Base-by-base conservation (phyloP, 495 filamentous ascomycete species). In the Talaromyces thailandensis region DNA sequence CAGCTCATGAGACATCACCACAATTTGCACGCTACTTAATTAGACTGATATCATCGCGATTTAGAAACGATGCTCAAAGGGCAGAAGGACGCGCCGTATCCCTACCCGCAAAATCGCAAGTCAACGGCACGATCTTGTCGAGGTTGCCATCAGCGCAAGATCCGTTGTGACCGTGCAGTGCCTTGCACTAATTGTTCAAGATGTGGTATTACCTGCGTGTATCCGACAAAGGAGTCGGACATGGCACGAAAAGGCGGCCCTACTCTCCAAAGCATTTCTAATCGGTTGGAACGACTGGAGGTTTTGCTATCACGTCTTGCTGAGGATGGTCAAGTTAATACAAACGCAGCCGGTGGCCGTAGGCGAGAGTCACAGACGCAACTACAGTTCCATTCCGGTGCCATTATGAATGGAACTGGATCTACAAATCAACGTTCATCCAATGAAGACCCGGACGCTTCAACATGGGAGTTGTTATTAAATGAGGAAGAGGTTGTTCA, bases 101-200 rank as follows among this genome's bases (percentile, higher is more conserved):
- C 57, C 21, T 37, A 23, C 21, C 9, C 35, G 23, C 57, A 26
- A 59, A 37, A 5, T 28, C 25, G 56, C n/a, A 60, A 56, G 25
- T 14, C 24, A 45, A 52, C 18, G 12, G 65, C 62, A 7, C 65
- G 65, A 24, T 67, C 65, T 24, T 67, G 65, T 45, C 40, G 56
- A 37, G 60, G 43, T n/a, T 87, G 84, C 65, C 82, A 85, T 63
- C 82, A 82, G 68, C 79, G 84, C 35, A 87, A 87, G 71, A 84
- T 86, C 50, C 80, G 81, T 29, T 87, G 84, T 70, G 84, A 86
- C 69, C 80, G 81, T 69, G 78, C 75, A 64, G 80, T 84, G 65
- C 84, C 84, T 31, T 86, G 84, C 63, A 78, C 80, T 61, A 85
- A 84, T 72, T 86, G 84, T 67, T 70, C 82, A 70, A 87, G 81